Evolutionary conservation across 2,329 filamentous ascomycete genomes (phyloP).

Genomic region (Alternaria consortialis): DNA sequence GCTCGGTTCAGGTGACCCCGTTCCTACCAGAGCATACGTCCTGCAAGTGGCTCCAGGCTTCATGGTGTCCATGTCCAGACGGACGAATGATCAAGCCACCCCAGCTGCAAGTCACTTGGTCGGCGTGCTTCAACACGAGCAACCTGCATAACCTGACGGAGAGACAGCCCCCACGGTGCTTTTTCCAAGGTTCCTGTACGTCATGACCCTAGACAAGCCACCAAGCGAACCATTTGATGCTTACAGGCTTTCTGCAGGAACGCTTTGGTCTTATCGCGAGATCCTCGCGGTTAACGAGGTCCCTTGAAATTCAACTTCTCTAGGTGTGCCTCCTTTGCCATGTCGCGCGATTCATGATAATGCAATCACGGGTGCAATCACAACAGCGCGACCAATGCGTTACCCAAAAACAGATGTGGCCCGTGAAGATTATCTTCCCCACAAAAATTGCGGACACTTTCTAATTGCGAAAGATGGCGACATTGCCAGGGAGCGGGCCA

Average conservation of each 20-base stretch:
- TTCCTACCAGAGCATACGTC: conserved; percentile 29
- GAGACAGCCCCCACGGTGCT: conserved; percentile 43
- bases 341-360: conserved; percentile 21
- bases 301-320: conserved; percentile 13
- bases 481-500: conserved; percentile 28
- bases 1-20: conserved; percentile 21
- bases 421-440: conserved; percentile 27
- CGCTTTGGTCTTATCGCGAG: conserved; percentile 27
- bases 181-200: conserved; percentile 28
- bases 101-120: conserved; percentile 42
- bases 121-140: conserved; percentile 20
- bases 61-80: conserved; percentile 5
- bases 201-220: conserved; percentile 16
- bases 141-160: conserved; percentile 18
- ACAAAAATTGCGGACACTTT: conserved; percentile 34
- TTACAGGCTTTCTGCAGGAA: conserved; percentile 36
- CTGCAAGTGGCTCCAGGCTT: conserved; percentile 23
- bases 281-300: conserved; percentile 19
- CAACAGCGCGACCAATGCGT: conserved; percentile 10
- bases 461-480: conserved; percentile 33
- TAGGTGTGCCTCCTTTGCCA: conserved; percentile 9
- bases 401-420: conserved; percentile 26
- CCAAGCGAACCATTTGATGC: conserved; percentile 26
- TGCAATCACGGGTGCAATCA: conserved; percentile 12
- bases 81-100: conserved; percentile 16